These are phyloP conservation scores for Cudoniella acicularis DNA, from an alignment of 495 filamentous ascomycete species.

Conservation along the genomic window DNA sequence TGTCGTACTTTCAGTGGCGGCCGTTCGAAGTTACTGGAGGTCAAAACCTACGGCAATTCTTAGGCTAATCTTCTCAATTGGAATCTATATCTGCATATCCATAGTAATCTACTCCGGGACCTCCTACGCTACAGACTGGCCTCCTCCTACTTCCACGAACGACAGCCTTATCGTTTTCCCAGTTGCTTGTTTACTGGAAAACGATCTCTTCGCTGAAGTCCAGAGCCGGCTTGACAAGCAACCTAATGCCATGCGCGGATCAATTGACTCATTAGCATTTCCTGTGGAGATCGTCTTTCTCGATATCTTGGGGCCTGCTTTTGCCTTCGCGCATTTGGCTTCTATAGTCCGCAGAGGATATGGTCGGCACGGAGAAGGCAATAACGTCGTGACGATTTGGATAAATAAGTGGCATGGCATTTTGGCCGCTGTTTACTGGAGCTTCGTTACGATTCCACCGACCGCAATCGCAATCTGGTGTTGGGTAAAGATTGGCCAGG, in stretches of 20 bases:
- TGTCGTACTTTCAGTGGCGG: background rate
- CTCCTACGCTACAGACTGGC: background rate
- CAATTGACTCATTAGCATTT: background rate
- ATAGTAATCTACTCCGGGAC: background rate
- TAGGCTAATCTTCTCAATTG: background rate
- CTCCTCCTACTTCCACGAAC: background rate
- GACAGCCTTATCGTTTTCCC: background rate
- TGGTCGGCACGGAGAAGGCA: background rate
- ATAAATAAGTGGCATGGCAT: background rate
- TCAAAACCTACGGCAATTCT: background rate
- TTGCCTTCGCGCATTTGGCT: background rate
- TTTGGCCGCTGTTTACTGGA: background rate
- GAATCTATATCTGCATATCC: background rate
- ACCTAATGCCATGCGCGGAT: background rate
- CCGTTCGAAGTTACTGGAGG: background rate
- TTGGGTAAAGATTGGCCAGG: background rate
- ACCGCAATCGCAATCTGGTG: background rate
- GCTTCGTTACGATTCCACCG: background rate
- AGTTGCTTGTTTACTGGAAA: background rate
- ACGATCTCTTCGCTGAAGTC: background rate
- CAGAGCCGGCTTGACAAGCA: background rate
- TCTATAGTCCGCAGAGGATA: background rate
- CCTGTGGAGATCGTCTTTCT: background rate
- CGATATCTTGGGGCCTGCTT: background rate
- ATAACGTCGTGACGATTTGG: background rate